Evolutionary conservation across 306 rosid genomes (phyloP), one percentile per base, ranked within the genome.

Genomic region (Prunus mongolica): DNA sequence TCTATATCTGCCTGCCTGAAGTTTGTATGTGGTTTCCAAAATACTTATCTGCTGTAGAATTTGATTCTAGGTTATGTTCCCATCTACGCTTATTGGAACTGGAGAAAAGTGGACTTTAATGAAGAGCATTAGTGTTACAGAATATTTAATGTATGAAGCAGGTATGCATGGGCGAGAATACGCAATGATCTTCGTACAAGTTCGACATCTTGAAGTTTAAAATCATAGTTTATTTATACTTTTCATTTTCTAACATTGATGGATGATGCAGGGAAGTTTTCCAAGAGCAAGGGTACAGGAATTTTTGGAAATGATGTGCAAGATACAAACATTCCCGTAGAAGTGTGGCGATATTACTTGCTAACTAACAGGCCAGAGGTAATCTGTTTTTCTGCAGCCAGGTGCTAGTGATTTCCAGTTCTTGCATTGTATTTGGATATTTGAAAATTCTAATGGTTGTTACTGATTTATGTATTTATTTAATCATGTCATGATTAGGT

Each of bases 281-380:
- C 97, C 34, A 91, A 91, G 81, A 89, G 92, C 76, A 89, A 66
- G 82, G 97, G 97, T 19, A 46, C 83, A 1, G 92, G 97, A 60
- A 89, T 89, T 58, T 91, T 89, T 75, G 92, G 94, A 64, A 91
- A 89, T 69, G 94, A 87, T 82, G 92, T 78, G 1, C 86, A 89
- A 83, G 94, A 88, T 65, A 87, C 92, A 66, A 76, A 79, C 68
- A 86, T 91, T 83, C 97, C 94, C 0, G 81, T 82, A 50, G 97
- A 89, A 88, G 97, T 87, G 34, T 89, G 94, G 97, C 73, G 97
- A 60, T 89, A 89, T 81, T 91, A 91, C 83, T 80, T 91, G 86
- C 90, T 91, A 41, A 86, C 87, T 63, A 91, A 91, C 72, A 86
- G 94, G 79, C 97, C 94, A 0, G 97, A 91, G 88, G 94, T 84